phyloP scores from a whole-genome alignment of 805 yeast species.

The Candida pseudofarinosa region DNA sequence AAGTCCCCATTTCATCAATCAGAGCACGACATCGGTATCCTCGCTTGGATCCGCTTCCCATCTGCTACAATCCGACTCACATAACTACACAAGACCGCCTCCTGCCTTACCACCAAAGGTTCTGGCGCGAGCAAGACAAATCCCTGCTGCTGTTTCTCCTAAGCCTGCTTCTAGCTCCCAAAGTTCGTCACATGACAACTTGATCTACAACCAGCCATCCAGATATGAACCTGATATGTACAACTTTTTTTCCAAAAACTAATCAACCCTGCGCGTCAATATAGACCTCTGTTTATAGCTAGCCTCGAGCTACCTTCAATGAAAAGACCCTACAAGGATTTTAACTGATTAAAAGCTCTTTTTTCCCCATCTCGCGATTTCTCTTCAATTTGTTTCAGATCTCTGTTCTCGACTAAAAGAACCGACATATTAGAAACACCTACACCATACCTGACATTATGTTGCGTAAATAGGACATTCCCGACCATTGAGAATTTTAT shows the following conservation, averaged over 20 bases:
- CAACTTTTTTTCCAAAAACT: slow-evolving; percentile 31
- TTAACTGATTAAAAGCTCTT: no score
- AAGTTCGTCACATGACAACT: slow-evolving; percentile 5
- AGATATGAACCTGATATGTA: slow-evolving; percentile 47
- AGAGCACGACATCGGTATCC: neutral
- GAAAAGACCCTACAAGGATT: no score
- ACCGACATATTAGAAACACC: no score
- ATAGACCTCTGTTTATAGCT: neutral
- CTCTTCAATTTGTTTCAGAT: neutral
- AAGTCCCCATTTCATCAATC: neutral
- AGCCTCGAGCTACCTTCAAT: no score
- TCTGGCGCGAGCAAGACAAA: slow-evolving; percentile 1
- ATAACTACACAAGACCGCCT: slow-evolving; percentile 5
- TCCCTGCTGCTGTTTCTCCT: neutral
- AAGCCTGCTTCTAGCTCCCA: neutral
- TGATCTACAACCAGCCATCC: slow-evolving; percentile 38
- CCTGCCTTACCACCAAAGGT: slow-evolving; percentile 6
- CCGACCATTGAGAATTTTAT: neutral
- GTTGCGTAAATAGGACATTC: neutral
- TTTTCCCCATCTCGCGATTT: neutral
- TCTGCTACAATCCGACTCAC: neutral
- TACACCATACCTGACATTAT: no score
- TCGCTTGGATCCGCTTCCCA: neutral
- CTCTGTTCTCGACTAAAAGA: neutral
- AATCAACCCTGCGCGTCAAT: slow-evolving; percentile 1